A percentile compares a stretch with the other conserved stretches of the same genome.
These are phyloP conservation scores for Herpotrichia juniperi DNA, from an alignment of 2,329 filamentous ascomycete genomes.

Conservation along the genomic window DNA sequence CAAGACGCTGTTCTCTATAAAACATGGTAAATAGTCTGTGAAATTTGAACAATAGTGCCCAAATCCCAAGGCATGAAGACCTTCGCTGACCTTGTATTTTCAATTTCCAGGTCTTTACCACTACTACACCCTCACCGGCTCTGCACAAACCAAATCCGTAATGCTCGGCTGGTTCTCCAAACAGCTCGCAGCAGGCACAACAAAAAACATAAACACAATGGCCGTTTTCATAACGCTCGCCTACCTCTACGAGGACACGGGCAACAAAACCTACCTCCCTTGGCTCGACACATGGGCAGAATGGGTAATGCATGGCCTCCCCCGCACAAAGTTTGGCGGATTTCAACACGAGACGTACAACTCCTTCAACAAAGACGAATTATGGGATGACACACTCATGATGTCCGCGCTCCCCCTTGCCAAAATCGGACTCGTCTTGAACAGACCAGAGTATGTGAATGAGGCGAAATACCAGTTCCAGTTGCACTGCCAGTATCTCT, in stretches of 20 bases:
- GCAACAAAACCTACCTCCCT: slow-evolving; percentile 71
- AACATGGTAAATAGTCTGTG: no score
- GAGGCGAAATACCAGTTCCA: slow-evolving; percentile 81
- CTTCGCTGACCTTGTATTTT: no score
- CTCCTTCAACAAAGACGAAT: slow-evolving; percentile 72
- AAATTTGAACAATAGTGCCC: no score
- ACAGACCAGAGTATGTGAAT: slow-evolving; percentile 73
- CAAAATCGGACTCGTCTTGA: slow-evolving; percentile 76
- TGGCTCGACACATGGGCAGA: slow-evolving; percentile 84
- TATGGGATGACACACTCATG: slow-evolving; percentile 88
- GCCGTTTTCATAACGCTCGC: slow-evolving; percentile 77
- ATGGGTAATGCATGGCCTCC: slow-evolving; percentile 80
- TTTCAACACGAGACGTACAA: slow-evolving; percentile 81
- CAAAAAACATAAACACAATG: slow-evolving; percentile 89
- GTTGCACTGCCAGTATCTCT: slow-evolving; percentile 78
- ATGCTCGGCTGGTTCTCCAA: slow-evolving; percentile 76
- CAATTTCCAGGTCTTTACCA: slow-evolving; percentile 84
- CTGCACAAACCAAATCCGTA: slow-evolving; percentile 64
- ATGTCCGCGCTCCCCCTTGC: slow-evolving; percentile 84
- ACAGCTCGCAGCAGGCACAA: slow-evolving; percentile 73
- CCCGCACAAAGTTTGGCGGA: slow-evolving; percentile 71
- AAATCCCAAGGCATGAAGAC: no score
- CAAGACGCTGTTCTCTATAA: no score
- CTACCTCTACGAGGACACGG: slow-evolving; percentile 76
- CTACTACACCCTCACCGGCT: slow-evolving; percentile 76